Percentiles rank a stretch among this genome's conserved stretches.
phyloP scores from a whole-genome alignment of 495 filamentous ascomycete species.

The Penicillium turbatum region DNA sequence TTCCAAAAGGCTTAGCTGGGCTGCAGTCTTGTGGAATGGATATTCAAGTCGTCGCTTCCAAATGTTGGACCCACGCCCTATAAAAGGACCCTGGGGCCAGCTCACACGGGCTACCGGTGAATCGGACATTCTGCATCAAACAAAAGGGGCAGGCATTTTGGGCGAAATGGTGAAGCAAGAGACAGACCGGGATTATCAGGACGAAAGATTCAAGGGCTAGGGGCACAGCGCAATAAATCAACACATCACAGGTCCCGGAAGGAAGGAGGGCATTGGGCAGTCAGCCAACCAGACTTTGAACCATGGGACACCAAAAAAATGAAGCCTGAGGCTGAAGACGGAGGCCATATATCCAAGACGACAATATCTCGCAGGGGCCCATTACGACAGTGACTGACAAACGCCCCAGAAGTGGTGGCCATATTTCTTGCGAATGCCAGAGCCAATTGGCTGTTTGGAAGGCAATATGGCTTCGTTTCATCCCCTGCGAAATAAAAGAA shows the following conservation, averaged over 20 bases:
- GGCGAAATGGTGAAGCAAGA: neutral
- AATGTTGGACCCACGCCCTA: slow-evolving; percentile 5
- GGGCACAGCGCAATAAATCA: neutral
- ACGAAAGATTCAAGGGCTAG: neutral
- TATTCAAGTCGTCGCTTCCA: slow-evolving; percentile 3
- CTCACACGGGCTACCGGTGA: slow-evolving; percentile 8
- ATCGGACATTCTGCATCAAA: slow-evolving; percentile 1
- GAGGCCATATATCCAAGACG: neutral
- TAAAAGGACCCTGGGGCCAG: slow-evolving; percentile 7
- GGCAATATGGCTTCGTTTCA: slow-evolving; percentile 1
- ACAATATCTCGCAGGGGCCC: neutral
- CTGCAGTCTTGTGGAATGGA: slow-evolving; percentile 21
- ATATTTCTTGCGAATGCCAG: neutral
- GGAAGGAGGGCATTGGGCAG: neutral
- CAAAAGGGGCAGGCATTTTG: slow-evolving; percentile 14
- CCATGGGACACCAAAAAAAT: neutral
- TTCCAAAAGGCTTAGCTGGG: slow-evolving; percentile 38
- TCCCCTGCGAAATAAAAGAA: slow-evolving; percentile 2
- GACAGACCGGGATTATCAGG: neutral
- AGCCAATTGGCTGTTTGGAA: slow-evolving; percentile 6
- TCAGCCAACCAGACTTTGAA: neutral
- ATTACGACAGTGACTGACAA: neutral
- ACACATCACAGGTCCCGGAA: slow-evolving; percentile 8
- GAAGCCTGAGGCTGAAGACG: neutral
- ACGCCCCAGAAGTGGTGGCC: neutral